Evolutionary conservation across 2,329 filamentous ascomycete genomes (phyloP).

Genomic region (Aspergillus clavatus): DNA sequence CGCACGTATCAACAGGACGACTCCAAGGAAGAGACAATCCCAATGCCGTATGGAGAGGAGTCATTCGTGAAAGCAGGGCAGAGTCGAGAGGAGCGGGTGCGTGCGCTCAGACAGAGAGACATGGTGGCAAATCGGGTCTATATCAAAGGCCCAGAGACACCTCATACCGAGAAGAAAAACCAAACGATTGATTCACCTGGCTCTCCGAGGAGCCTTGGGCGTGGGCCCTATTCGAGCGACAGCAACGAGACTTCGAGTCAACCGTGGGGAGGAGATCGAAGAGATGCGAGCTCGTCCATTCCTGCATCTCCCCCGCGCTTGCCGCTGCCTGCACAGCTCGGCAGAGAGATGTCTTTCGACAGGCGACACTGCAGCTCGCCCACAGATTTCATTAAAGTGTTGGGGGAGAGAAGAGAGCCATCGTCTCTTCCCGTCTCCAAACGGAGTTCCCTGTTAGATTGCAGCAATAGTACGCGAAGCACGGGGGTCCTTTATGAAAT

Average conservation of each 20-base stretch:
- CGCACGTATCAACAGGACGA: not conserved
- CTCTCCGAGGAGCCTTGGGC: not conserved
- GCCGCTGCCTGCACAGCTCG: slow-evolving; percentile 16
- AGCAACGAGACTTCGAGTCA: slow-evolving; percentile 9
- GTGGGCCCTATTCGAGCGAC: not conserved
- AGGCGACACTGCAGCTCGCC: slow-evolving; percentile 19
- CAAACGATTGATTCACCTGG: not conserved
- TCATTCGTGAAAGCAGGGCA: slow-evolving; percentile 13
- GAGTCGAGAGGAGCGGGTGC: slow-evolving; percentile 22
- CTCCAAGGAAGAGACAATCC: slow-evolving; percentile 1
- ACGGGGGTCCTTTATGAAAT: slow-evolving; percentile 18
- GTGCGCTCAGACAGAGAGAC: slow-evolving; percentile 26
- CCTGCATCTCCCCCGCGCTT: slow-evolving; percentile 25
- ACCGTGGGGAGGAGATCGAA: slow-evolving; percentile 9
- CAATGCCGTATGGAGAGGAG: slow-evolving; percentile 4
- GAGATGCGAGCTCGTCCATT: slow-evolving; percentile 19
- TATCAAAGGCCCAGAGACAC: slow-evolving; percentile 8
- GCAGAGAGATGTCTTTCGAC: slow-evolving; percentile 4
- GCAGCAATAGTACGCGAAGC: slow-evolving; percentile 23
- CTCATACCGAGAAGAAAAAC: not conserved
- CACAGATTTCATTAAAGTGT: not conserved
- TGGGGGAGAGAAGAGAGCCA: slow-evolving; percentile 9
- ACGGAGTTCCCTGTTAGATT: slow-evolving; percentile 15
- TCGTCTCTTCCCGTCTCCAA: slow-evolving; percentile 9
- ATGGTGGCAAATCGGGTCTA: slow-evolving; percentile 21